These are phyloP conservation scores for Alternaria ethzedia DNA, from an alignment of 2,329 filamentous ascomycete species.

Conservation along the genomic window DNA sequence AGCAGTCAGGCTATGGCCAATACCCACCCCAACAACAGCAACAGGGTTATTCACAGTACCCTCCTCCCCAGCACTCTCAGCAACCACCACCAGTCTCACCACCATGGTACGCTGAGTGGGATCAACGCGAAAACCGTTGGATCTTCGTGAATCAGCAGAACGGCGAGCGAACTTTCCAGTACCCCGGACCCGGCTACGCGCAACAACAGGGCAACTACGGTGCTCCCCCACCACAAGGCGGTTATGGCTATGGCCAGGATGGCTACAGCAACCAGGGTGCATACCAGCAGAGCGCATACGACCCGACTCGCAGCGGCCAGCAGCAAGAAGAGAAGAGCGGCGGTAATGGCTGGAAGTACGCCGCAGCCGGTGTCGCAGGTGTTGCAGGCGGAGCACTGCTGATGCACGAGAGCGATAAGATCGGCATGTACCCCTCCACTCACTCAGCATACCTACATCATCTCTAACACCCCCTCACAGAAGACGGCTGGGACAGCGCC, in stretches of 20 bases:
- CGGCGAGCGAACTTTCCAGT: constrained; percentile 31
- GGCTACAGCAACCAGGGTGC: constrained; percentile 23
- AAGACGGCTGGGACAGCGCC: constrained; percentile 24
- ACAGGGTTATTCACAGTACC: constrained; percentile 12
- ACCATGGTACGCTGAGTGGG: constrained; percentile 34
- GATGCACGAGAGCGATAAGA: constrained; percentile 36
- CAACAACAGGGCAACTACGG: constrained; percentile 28
- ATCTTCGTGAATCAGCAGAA: constrained; percentile 36
- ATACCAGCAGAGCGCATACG: constrained; percentile 24
- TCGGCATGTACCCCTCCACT: constrained; percentile 17
- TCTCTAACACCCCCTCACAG: constrained; percentile 12
- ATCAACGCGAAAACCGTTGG: constrained; percentile 29
- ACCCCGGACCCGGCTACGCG: constrained; percentile 29
- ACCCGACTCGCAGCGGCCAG: constrained; percentile 19
- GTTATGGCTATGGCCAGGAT: constrained; percentile 18
- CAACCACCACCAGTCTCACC: constrained; percentile 34
- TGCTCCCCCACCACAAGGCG: constrained; percentile 12
- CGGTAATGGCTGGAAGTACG: constrained; percentile 37
- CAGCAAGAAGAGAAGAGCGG: constrained; percentile 25
- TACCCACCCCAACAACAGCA: constrained; percentile 7
- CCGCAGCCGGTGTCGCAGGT: constrained; percentile 30
- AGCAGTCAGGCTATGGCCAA: constrained; percentile 7
- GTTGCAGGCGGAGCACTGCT: constrained; percentile 32
- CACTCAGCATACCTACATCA: not conserved
- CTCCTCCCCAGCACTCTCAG: constrained; percentile 16